A percentile compares a stretch with the other conserved stretches of the same genome.
phyloP scores from a whole-genome alignment of 768 basidiomycete species.

The Suillus hirtellus region DNA sequence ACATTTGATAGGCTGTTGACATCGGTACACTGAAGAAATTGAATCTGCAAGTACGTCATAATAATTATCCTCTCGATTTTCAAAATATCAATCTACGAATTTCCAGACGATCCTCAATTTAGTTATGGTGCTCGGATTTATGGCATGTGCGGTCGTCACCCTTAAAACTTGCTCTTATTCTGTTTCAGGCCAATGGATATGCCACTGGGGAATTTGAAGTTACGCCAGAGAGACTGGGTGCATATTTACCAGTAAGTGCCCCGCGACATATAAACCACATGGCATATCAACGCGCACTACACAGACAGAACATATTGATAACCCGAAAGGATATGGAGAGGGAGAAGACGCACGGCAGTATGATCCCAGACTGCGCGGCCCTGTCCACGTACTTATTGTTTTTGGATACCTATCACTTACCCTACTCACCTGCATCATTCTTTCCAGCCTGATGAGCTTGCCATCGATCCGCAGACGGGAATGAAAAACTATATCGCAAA shows the following conservation, averaged over 20 bases:
- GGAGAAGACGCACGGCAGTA: slow-evolving; percentile 82
- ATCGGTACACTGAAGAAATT: slow-evolving; percentile 77
- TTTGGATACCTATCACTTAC: not conserved
- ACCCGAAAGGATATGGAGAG: slow-evolving; percentile 86
- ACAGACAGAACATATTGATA: slow-evolving; percentile 87
- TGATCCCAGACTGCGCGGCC: slow-evolving; percentile 74
- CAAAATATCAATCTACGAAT: not conserved
- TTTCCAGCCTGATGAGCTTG: slow-evolving; percentile 70
- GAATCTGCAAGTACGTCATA: slow-evolving; percentile 56
- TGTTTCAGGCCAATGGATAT: slow-evolving; percentile 67
- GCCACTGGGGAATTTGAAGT: slow-evolving; percentile 87
- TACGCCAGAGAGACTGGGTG: slow-evolving; percentile 76
- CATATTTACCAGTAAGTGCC: slow-evolving; percentile 73
- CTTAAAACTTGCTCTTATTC: not conserved
- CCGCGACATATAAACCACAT: not conserved
- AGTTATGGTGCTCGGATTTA: slow-evolving; percentile 88
- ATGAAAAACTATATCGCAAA: slow-evolving; percentile 98
- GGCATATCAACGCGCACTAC: slow-evolving; percentile 5
- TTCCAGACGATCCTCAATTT: slow-evolving; percentile 81
- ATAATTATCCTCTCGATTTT: slow-evolving; percentile 1
- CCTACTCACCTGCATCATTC: slow-evolving; percentile 2
- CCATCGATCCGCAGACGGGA: slow-evolving; percentile 80
- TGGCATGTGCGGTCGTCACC: slow-evolving; percentile 45
- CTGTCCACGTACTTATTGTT: slow-evolving; percentile 64
- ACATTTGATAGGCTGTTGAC: slow-evolving; percentile 65